A percentile compares a stretch with the other conserved stretches of the same genome.
Conservation (phyloP, 768 basidiomycete species). For the Auricularia sp. region DNA sequence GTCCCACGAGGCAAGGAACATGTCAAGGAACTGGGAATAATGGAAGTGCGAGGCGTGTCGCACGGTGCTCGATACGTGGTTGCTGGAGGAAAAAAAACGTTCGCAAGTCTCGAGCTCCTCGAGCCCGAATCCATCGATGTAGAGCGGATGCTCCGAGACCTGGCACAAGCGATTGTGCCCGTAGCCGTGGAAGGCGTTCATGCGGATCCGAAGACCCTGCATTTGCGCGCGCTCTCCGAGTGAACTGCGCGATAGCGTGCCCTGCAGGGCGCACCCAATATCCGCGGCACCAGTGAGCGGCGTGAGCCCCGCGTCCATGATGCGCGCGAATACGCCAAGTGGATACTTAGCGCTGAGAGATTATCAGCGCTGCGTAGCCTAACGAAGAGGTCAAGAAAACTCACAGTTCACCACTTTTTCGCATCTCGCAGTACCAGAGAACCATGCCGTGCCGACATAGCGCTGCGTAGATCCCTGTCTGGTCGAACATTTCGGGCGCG, state of each 20-base stretch:
- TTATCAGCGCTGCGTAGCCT: too few relatives aligned
- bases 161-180: too few relatives aligned
- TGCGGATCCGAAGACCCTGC: slow-evolving; percentile 8
- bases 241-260: slow-evolving; percentile 14
- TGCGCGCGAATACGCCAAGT: too few relatives aligned
- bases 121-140: too few relatives aligned
- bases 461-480: slow-evolving; percentile 6
- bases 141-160: too few relatives aligned
- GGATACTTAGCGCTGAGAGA: too few relatives aligned
- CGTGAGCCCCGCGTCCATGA: too few relatives aligned
- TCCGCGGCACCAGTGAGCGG: too few relatives aligned
- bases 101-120: slow-evolving; percentile 27
- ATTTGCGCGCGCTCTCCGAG: slow-evolving; percentile 9
- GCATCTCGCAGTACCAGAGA: slow-evolving; percentile 5
- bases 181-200: slow-evolving; percentile 14
- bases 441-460: slow-evolving; percentile 6
- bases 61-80: slow-evolving; percentile 12
- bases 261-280: slow-evolving; percentile 1
- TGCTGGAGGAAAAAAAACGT: slow-evolving; percentile 22
- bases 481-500: too few relatives aligned
- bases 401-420: slow-evolving; percentile 8
- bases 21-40: slow-evolving; percentile 20
- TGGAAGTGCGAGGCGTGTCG: slow-evolving; percentile 20
- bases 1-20: slow-evolving; percentile 26
- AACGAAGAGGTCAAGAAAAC: background rate